Base-by-base conservation (phyloP, 2,329 filamentous ascomycete genomes). In the Tricladium varicosporioides region DNA sequence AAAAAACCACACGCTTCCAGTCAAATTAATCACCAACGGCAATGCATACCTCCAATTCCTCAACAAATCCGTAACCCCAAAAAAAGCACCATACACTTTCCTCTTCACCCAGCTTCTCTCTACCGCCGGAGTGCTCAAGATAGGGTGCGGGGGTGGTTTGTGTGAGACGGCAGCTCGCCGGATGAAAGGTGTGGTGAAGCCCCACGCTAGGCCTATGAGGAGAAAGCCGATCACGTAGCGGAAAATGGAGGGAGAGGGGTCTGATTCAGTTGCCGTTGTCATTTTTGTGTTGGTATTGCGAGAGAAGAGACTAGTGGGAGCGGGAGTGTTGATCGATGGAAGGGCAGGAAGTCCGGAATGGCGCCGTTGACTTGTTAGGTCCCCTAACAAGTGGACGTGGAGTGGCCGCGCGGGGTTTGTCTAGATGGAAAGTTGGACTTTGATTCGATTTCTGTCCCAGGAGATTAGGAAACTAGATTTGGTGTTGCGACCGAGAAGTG, bases 1-100 rank as follows among this genome's bases (percentile, higher is more conserved):
- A 67, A 97, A 97, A 75, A 97, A 97, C 93, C 93, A 97, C 54
- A 97, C 81, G 69, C 91, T 96, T 31, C 93, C 93, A 2, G 93
- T 96, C 53, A 97, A 75, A 71, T 97, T 97, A 57, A 96, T 74
- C 52, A 96, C 75, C 65, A 97, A 74, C 16, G 93, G 93, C 22
- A 96, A 75, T 5, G 91, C 89, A 73, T 97, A 97, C 15, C 84
- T 82, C 36, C 92, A 92, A 65, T 92, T 92, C 57, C 82, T 79
- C 52, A 97, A 74, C 57, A 97, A 77, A 69, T 96, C 92, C 11
- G 86, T 68, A 1, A 93, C 89, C 2, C 86, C 87, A 70, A 91
- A 94, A 67, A 88, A 83, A 7, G 87, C 79, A 1, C 81, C 81
- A 61, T 85, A 82, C 1, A 88, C 60, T 67, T 83, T 88, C 54